Base-by-base conservation (phyloP, 768 basidiomycete species). In the Lentinula detonsa region DNA sequence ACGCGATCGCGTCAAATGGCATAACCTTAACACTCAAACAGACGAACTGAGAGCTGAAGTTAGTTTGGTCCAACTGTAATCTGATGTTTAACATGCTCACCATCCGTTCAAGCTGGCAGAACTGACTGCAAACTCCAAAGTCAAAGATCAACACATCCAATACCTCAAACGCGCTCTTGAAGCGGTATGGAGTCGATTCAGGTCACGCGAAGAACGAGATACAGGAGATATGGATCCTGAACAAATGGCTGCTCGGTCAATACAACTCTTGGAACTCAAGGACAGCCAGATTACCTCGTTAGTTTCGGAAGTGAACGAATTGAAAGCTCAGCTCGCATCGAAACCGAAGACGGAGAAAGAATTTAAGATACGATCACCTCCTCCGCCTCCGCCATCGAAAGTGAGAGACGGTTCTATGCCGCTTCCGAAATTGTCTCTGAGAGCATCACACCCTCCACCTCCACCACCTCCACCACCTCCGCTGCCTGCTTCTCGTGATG, bases 161-260 rank as follows among this genome's bases (percentile, higher is more conserved):
- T 91, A 88, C 66, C 79, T 95, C 42, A 92, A 93, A 68, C 86
- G 88, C 13, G 90, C 92, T n/a, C 76, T 97, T 40, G 91, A 94
- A 71, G 88, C 90, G 6, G 88, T 95, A 4, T 92, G 92, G 71
- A 86, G 86, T 10, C 81, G 90, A n/a, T 88, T 95, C 70, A 78
- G 81, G 5, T 76, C 82, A 5, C 73, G 82, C 48, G 82, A 84
- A 66, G 78, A 78, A 28, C 69, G 66, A 23, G 78, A 76, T 48
- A 77, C 71, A 52, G 72, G 78, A 0, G 84, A 85, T 53, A 69
- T 87, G 52, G 89, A 93, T 65, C 81, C 88, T 2, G 83, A 87
- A 59, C 66, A 78, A 11, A 87, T 95, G 64, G 91, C 86, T 0
- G 79, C 77, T n/a, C 82, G 82, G 37, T 82, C 86, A 2, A 85